Percentiles rank a stretch among this genome's conserved stretches.
Evolutionary conservation across 2,329 filamentous ascomycete species (phyloP).

Genomic region (Eurotiales sp.): DNA sequence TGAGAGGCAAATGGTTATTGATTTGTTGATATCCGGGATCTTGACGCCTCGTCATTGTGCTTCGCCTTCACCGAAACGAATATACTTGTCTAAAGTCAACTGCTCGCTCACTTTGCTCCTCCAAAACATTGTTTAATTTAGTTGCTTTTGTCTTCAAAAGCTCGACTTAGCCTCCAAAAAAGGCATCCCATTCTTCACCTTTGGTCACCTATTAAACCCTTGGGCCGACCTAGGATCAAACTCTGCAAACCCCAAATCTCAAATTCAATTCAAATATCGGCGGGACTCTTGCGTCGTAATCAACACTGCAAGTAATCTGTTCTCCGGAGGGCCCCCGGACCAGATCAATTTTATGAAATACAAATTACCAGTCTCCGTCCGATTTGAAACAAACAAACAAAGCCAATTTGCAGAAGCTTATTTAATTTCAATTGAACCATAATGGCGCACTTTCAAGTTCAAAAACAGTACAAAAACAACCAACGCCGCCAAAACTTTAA

Average conservation of each 20-base stretch:
- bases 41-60: slow-evolving; percentile 4
- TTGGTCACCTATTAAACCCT: too few relatives aligned
- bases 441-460: slow-evolving; percentile 4
- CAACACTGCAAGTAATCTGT: slow-evolving; percentile 11
- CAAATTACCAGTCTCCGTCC: slow-evolving; percentile 3
- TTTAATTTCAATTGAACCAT: not conserved
- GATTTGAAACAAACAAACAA: not conserved
- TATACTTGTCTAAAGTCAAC: slow-evolving; percentile 3
- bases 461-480: not conserved
- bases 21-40: slow-evolving; percentile 15
- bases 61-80: not conserved
- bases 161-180: not conserved
- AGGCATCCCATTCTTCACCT: not conserved
- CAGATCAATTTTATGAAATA: not conserved
- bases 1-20: slow-evolving; percentile 13
- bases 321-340: slow-evolving; percentile 11
- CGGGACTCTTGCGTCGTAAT: slow-evolving; percentile 8
- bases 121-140: not conserved
- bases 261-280: slow-evolving; percentile 1
- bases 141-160: not conserved
- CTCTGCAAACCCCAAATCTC: not conserved
- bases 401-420: not conserved
- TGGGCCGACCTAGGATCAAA: too few relatives aligned
- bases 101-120: not conserved
- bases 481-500: not conserved